Base-by-base conservation (phyloP, 495 filamentous ascomycete species). In the Halenospora varia region DNA sequence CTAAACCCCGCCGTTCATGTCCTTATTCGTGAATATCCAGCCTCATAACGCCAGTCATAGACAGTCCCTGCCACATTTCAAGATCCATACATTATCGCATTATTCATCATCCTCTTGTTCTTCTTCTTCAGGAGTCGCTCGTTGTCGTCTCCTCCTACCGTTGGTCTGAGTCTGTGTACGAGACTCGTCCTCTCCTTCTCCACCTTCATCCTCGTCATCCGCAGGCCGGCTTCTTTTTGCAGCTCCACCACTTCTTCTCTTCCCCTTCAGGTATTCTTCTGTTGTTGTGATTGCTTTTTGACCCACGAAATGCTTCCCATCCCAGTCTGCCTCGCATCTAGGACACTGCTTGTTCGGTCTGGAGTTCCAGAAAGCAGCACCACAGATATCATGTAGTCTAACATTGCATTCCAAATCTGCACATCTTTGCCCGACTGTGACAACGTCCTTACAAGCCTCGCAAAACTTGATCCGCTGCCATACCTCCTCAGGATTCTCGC, bases 371-470 rank as follows among this genome's bases (percentile, higher is more conserved):
- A 88, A 89, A 42, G 80, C 84, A 2, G 80, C 78, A 47, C 81
- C 75, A 67, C 93, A 97, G 23, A 85, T 79, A 51, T 92, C 82
- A 68, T 97, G 93, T 18, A 96, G 69, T 18, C 93, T 76, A 2
- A 85, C 77, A 13, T 59, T 65, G 65, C 93, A 97, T 18, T 82
- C 76, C 17, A 76, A 71, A 39, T 88, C 80, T 3, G 75, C 69
- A 69, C 93, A 97, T 19, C 93, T 82, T 79, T 93, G 86, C 3
- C 93, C 93, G 59, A 89, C 73, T 8, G 92, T 97, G 55, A 97
- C 81, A 55, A 97, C 88, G 69, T 97, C 92, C 71, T 83, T 89
- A 69, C 94, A 98, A 1, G 88, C 90, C 68, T 85, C 80, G 71
- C 94, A 98, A 57, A 85, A 82, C 81, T 94, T 96, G 68, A 98